phyloP scores from a whole-genome alignment of 139 green algal species.

The Chlorella sp. region DNA sequence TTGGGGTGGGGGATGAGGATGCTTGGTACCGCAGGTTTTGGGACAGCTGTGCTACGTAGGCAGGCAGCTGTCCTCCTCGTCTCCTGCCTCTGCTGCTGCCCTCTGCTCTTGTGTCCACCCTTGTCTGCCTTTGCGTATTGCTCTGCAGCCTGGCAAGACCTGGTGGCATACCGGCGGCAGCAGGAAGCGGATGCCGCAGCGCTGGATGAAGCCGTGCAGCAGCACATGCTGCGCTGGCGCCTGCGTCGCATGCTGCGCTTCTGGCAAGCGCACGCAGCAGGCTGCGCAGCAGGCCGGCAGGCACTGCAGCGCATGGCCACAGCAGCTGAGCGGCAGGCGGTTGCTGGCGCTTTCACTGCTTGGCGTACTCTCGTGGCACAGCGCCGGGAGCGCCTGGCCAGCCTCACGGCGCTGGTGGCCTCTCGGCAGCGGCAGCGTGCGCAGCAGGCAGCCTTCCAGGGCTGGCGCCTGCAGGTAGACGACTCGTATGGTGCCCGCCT shows the following conservation, averaged over 20 bases:
- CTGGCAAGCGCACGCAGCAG: slow-evolving; percentile 23
- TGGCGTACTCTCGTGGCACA: slow-evolving; percentile 24
- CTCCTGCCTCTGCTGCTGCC: too few species aligned
- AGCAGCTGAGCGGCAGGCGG: background rate
- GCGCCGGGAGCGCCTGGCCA: slow-evolving; percentile 6
- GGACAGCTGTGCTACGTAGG: too few species aligned
- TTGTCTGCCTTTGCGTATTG: background rate
- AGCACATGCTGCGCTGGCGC: slow-evolving; percentile 29
- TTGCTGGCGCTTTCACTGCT: background rate
- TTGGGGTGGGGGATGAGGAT: too few species aligned
- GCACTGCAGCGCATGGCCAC: slow-evolving; percentile 20
- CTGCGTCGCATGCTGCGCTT: slow-evolving; percentile 7
- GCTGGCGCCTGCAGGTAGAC: slow-evolving; percentile 21
- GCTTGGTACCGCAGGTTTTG: too few species aligned
- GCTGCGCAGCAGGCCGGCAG: background rate
- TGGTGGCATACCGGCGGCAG: slow-evolving; percentile 13
- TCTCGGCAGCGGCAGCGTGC: slow-evolving; percentile 22
- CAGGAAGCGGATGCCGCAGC: background rate
- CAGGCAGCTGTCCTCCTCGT: too few species aligned
- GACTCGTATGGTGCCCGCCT: slow-evolving; percentile 7
- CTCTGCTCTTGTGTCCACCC: background rate
- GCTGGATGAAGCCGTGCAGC: slow-evolving; percentile 14
- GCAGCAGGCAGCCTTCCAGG: slow-evolving; percentile 26
- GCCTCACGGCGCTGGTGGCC: slow-evolving; percentile 34
- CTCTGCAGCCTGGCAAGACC: slow-evolving; percentile 32